A percentile compares a stretch with the other conserved stretches of the same genome.
These are phyloP conservation scores for Manihot esculenta DNA, from an alignment of 441 rosid species.

Conservation along the genomic window DNA sequence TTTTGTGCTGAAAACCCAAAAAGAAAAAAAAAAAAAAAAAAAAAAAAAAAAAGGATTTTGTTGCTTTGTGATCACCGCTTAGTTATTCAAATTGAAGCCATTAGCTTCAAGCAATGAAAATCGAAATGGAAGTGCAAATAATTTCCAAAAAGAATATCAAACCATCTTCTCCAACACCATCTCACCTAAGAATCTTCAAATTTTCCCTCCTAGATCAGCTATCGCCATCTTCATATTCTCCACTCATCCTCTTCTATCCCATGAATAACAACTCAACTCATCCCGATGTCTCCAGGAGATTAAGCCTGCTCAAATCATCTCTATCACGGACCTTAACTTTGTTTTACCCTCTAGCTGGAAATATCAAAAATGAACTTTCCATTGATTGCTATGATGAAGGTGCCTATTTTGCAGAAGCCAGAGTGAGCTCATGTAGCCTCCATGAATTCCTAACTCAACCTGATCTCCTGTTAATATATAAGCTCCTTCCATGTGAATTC, in stretches of 20 bases:
- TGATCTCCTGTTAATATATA: conserved; percentile 9
- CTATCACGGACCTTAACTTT: conserved; percentile 25
- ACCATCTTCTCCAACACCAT: conserved; percentile 38
- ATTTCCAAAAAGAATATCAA: conserved; percentile 30
- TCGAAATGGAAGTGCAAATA: conserved; percentile 31
- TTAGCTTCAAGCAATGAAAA: conserved; percentile 9
- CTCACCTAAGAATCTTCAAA: conserved; percentile 31
- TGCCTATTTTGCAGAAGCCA: conserved; percentile 26
- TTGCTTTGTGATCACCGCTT: no score
- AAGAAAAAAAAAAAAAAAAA: no score
- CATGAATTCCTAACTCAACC: conserved; percentile 29
- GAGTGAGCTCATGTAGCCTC: conserved; percentile 26
- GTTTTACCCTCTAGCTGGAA: conserved; percentile 41
- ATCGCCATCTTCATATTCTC: conserved; percentile 23
- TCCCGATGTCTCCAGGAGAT: background rate
- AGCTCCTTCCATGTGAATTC: conserved; percentile 27
- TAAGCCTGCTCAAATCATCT: conserved; percentile 27
- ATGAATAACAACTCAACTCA: background rate
- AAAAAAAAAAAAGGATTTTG: no score
- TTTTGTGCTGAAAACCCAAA: no score
- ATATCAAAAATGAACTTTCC: conserved; percentile 26
- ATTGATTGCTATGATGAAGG: conserved; percentile 41
- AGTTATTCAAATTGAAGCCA: background rate
- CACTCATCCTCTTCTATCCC: conserved; percentile 32
- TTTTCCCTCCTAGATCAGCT: conserved; percentile 36